Evolutionary conservation across 106 monocot species (phyloP), one percentile per base, ranked within the genome.

Genomic region (Vanilla planifolia): DNA sequence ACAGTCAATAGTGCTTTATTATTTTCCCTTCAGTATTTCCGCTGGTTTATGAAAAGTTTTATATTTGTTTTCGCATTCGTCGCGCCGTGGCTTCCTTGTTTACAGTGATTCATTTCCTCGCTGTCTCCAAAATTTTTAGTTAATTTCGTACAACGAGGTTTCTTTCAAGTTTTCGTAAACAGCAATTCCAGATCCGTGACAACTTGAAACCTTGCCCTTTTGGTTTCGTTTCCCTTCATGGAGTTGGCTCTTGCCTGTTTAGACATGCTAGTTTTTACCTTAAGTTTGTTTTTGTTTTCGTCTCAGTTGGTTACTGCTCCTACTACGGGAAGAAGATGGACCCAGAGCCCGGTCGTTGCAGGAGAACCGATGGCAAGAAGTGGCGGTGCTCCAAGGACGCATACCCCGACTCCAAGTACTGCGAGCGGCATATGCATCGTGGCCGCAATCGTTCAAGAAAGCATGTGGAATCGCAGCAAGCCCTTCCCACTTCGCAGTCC

Each of bases 361-460:
- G 81, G 33, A 60, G 86, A 37, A 86, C 86, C 5, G 86, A 86
- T 20, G 86, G 86, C 17, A 86, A 86, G 78, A 86, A 86, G 47
- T 86, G 86, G 86, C 69, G 86, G 55, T 86, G 86, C 86, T 71
- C 80, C 13, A 85, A 73, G 28, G 87, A 84, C 35, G 92, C 80
- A 6, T 73, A 75, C 39, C 80, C 83, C 19, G 87, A 87, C 47
- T 79, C 83, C 46, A 87, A 84, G 62, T 92, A 92, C 77, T 92
- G 92, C 71, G 92, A 92, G 72, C 76, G 84, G 8, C 87, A 87
- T 73, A 80, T 92, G 73, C 83, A 87, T 42, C 59, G 92, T 1
- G 84, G 92, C 72, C 79, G 83, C 61, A 76, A 82, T 30, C 92
- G 92, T 87, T 87, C 92, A 87, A 87, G 92, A 92, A 85, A 85